phyloP scores from a whole-genome alignment of 768 basidiomycete genomes.

The Tricholoma furcatifolium region DNA sequence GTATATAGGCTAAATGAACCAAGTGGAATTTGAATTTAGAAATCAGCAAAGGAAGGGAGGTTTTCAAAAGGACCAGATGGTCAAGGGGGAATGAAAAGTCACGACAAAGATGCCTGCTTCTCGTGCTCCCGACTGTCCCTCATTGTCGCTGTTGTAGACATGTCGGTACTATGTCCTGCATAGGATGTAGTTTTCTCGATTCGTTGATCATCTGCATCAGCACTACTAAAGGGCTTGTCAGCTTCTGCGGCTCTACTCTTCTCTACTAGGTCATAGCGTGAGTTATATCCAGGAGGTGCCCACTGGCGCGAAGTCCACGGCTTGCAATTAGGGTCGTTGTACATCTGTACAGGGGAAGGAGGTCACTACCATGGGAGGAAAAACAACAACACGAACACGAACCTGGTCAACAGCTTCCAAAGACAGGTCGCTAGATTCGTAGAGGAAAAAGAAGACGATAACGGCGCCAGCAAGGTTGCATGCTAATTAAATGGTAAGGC shows the following conservation, averaged over 20 bases:
- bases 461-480: constrained; percentile 60
- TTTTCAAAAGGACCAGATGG: background rate
- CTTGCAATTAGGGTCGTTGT: constrained; percentile 60
- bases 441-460: constrained; percentile 72
- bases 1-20: too few relatives aligned
- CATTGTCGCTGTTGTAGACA: background rate
- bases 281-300: constrained; percentile 56
- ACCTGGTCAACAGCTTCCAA: constrained; percentile 65
- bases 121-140: background rate
- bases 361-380: background rate
- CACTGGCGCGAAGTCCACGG: constrained; percentile 65
- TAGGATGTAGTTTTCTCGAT: constrained; percentile 2
- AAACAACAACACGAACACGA: constrained; percentile 16
- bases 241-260: constrained; percentile 41
- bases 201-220: background rate
- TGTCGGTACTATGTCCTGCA: too few relatives aligned
- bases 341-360: constrained; percentile 41
- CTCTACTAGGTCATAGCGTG: constrained; percentile 44
- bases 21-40: background rate
- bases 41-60: background rate
- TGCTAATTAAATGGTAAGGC: constrained; percentile 24
- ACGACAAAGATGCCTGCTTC: background rate
- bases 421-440: constrained; percentile 66
- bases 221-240: constrained; percentile 21
- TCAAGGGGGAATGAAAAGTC: background rate